These are phyloP conservation scores for Cucurbita pepo DNA, from an alignment of 306 rosid species.

Conservation along the genomic window DNA sequence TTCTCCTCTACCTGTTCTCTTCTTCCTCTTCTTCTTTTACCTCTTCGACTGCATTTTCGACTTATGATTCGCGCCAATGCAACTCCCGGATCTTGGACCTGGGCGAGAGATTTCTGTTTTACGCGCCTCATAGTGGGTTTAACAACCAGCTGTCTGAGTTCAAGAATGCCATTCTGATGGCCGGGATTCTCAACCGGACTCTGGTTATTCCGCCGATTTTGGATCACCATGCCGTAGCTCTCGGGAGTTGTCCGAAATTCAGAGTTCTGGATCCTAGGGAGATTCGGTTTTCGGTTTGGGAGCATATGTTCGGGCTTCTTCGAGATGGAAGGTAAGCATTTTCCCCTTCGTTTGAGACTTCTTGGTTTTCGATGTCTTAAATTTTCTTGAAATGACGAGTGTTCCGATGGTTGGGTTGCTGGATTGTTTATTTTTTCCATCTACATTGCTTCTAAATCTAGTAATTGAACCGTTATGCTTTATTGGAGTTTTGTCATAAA, in stretches of 20 bases:
- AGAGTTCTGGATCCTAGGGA: constrained; percentile 33
- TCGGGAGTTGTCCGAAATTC: constrained; percentile 88
- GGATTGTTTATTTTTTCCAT: not conserved
- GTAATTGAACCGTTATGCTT: not conserved
- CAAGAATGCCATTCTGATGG: constrained; percentile 47
- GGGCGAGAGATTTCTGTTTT: constrained; percentile 49
- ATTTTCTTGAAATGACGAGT: not conserved
- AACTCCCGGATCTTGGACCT: constrained; percentile 13
- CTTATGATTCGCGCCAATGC: constrained; percentile 19
- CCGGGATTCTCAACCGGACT: constrained; percentile 66
- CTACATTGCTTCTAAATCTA: not conserved
- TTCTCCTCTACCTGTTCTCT: constrained; percentile 24
- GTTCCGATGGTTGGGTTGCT: not conserved
- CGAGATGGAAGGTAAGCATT: constrained; percentile 33
- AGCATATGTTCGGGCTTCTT: constrained; percentile 50
- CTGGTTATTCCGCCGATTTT: constrained; percentile 64
- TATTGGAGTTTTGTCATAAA: not conserved
- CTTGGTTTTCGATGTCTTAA: not conserved
- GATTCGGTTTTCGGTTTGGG: constrained; percentile 61
- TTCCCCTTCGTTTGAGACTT: not conserved
- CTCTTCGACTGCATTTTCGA: not conserved
- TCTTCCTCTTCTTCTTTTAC: constrained; percentile 12
- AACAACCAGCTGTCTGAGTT: constrained; percentile 77
- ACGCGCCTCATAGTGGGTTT: constrained; percentile 90
- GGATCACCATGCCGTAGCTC: constrained; percentile 76